A percentile compares a stretch with the other conserved stretches of the same genome.
phyloP scores from a whole-genome alignment of 2,329 filamentous ascomycete genomes.

The Beauveria caledonica region DNA sequence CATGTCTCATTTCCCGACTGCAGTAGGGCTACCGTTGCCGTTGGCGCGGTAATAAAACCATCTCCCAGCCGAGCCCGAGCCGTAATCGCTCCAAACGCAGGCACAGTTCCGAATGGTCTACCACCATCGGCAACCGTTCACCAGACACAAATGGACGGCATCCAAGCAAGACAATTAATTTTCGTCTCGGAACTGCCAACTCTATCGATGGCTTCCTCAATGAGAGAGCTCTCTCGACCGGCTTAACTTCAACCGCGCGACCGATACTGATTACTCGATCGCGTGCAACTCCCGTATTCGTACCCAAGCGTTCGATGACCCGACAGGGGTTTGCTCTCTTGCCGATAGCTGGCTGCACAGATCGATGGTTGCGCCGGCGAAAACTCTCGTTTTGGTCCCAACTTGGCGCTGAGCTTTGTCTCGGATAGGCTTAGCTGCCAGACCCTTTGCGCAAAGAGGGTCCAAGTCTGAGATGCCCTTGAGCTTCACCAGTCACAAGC shows the following conservation, averaged over 20 bases:
- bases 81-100: constrained; percentile 9
- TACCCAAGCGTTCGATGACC: background rate
- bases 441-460: constrained; percentile 1
- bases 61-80: constrained; percentile 9
- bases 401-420: background rate
- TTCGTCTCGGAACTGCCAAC: background rate
- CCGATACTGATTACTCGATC: background rate
- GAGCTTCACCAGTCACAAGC: background rate
- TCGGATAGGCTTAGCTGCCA: background rate
- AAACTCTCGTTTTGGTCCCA: background rate
- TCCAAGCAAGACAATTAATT: background rate
- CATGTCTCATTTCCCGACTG: constrained; percentile 5
- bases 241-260: background rate
- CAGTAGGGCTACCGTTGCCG: background rate
- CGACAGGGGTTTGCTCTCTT: background rate
- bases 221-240: background rate
- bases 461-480: background rate
- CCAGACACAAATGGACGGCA: background rate
- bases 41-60: constrained; percentile 1
- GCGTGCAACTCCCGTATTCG: constrained; percentile 10
- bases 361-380: background rate
- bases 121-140: background rate
- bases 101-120: background rate
- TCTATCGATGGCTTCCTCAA: background rate
- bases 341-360: constrained; percentile 4